Conservation (phyloP, 1,284 basidiomycete species). For the Trametes polyzona region DNA sequence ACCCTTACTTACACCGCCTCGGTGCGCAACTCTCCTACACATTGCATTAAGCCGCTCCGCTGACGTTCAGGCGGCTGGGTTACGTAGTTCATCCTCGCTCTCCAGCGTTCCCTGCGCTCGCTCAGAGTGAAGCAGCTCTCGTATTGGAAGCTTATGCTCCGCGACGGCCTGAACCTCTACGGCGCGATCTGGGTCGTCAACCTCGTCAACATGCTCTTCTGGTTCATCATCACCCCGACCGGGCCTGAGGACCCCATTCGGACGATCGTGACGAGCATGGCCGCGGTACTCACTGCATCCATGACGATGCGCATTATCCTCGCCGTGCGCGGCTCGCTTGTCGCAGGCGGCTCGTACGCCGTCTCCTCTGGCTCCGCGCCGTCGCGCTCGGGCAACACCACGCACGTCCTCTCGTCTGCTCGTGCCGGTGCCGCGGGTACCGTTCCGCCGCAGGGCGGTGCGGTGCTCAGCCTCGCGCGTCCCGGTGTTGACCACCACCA, state of each 20-base stretch:
- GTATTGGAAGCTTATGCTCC: slow-evolving; percentile 83
- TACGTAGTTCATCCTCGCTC: slow-evolving; percentile 60
- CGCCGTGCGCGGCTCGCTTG: slow-evolving; percentile 71
- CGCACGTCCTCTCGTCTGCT: slow-evolving; percentile 50
- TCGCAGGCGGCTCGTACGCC: slow-evolving; percentile 68
- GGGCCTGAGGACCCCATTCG: slow-evolving; percentile 65
- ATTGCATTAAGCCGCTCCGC: background rate
- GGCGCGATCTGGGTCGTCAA: slow-evolving; percentile 76
- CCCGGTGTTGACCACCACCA: slow-evolving; percentile 40
- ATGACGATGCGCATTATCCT: slow-evolving; percentile 86
- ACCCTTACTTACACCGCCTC: slow-evolving; percentile 72
- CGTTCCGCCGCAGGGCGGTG: slow-evolving; percentile 31
- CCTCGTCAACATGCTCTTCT: slow-evolving; percentile 78
- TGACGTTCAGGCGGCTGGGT: no score
- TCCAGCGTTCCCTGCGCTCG: slow-evolving; percentile 65
- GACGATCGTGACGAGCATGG: slow-evolving; percentile 81
- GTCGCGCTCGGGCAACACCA: slow-evolving; percentile 39
- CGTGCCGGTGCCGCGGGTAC: slow-evolving; percentile 34
- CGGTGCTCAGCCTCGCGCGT: slow-evolving; percentile 39
- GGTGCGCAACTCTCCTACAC: slow-evolving; percentile 36
- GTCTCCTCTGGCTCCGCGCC: slow-evolving; percentile 37
- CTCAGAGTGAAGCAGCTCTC: slow-evolving; percentile 60
- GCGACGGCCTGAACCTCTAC: slow-evolving; percentile 83
- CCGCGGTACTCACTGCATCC: slow-evolving; percentile 79
- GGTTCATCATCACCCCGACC: slow-evolving; percentile 76